phyloP scores from a whole-genome alignment of 2,329 filamentous ascomycete species.

The Aspergillus aculeatus region DNA sequence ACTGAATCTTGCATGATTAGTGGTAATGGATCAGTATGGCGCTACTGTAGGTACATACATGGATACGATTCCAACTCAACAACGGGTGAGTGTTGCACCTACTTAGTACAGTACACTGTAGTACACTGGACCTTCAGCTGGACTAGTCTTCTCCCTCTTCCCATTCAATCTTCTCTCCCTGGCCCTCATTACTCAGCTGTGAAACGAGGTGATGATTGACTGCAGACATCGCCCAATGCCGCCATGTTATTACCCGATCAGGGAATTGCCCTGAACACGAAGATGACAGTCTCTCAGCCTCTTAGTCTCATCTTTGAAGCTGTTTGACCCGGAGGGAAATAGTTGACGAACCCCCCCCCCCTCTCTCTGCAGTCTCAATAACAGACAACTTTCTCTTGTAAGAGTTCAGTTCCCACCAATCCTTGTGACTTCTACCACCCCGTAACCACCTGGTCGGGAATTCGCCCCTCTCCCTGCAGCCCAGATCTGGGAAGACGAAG shows the following conservation, averaged over 20 bases:
- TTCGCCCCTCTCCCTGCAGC: not conserved
- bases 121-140: too few relatives aligned
- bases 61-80: not conserved
- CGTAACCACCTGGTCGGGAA: not conserved
- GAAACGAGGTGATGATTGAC: not conserved
- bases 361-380: too few relatives aligned
- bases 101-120: too few relatives aligned
- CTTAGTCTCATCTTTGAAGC: not conserved
- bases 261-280: not conserved
- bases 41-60: slow-evolving; percentile 3
- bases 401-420: not conserved
- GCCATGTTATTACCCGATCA: not conserved
- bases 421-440: not conserved
- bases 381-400: too few relatives aligned
- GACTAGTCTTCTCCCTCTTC: too few relatives aligned
- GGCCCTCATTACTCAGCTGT: too few relatives aligned
- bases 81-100: too few relatives aligned
- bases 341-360: too few relatives aligned
- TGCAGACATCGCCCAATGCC: not conserved
- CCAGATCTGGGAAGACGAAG: not conserved
- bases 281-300: too few relatives aligned
- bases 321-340: not conserved
- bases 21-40: slow-evolving; percentile 1
- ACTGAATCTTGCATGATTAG: not conserved
- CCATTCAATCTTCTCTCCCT: too few relatives aligned